Evolutionary conservation across 257 asterid species (phyloP).

Genomic region (Nicotiana noctiflora): DNA sequence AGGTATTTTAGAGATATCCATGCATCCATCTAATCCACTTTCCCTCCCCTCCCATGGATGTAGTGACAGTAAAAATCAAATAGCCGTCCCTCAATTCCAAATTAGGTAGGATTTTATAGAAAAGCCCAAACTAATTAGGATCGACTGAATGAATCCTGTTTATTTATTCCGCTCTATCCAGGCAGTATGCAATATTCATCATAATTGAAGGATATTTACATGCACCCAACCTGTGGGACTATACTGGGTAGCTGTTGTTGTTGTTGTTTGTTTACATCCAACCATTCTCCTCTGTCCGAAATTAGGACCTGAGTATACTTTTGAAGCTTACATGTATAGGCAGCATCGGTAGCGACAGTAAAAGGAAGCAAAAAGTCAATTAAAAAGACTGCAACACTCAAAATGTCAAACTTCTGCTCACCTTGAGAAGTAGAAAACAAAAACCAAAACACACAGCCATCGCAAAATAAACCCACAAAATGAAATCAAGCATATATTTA

Average conservation of each 20-base stretch:
- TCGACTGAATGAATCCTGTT: background rate
- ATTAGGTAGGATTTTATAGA: background rate
- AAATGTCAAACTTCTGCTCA: background rate
- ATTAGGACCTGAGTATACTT: background rate
- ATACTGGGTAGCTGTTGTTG: no score
- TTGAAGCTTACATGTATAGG: background rate
- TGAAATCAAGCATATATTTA: no score
- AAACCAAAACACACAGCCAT: background rate
- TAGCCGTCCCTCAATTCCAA: background rate
- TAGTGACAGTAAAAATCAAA: background rate
- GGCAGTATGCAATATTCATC: background rate
- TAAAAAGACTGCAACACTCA: background rate
- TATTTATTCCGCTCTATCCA: background rate
- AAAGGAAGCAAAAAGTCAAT: background rate
- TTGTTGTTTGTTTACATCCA: no score
- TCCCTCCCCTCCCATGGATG: background rate
- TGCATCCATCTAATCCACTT: background rate
- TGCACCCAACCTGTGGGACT: no score
- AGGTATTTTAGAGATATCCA: background rate
- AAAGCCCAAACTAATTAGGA: background rate
- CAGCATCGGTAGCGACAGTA: background rate
- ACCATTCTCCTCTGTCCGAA: background rate
- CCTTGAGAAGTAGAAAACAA: background rate
- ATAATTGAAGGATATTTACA: background rate
- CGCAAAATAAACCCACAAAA: no score